Percentiles rank a stretch among this genome's conserved stretches.
phyloP scores from a whole-genome alignment of 164 flowering plant genomes.

The Macadamia integrifolia region DNA sequence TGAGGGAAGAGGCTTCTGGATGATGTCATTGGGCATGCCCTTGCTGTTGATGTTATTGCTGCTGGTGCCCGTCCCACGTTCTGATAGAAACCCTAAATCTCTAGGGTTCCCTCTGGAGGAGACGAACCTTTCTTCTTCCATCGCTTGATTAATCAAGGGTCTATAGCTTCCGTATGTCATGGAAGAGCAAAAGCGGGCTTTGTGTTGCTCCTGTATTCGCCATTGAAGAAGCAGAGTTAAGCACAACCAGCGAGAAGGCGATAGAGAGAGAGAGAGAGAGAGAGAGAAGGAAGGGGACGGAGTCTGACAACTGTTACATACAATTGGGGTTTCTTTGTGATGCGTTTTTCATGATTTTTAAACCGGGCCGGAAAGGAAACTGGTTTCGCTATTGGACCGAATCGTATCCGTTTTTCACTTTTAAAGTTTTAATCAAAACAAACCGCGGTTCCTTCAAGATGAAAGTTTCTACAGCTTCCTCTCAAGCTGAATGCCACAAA shows the following conservation, averaged over 20 bases:
- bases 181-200: background rate
- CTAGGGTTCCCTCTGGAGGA: slow-evolving; percentile 34
- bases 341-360: too few species aligned
- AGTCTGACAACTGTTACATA: background rate
- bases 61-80: slow-evolving; percentile 1
- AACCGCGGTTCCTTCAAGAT: too few species aligned
- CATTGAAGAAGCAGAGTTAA: background rate
- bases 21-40: slow-evolving; percentile 11
- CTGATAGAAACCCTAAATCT: slow-evolving; percentile 15
- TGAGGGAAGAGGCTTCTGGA: slow-evolving; percentile 28
- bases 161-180: background rate
- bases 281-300: background rate
- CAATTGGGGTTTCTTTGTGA: background rate
- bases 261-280: too few species aligned
- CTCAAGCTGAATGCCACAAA: too few species aligned
- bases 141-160: background rate
- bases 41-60: slow-evolving; percentile 1
- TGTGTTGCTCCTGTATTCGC: background rate
- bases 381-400: too few species aligned
- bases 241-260: too few species aligned
- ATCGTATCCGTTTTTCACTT: too few species aligned
- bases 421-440: too few species aligned
- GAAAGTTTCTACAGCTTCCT: too few species aligned
- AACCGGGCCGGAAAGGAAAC: too few species aligned
- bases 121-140: slow-evolving; percentile 20